Evolutionary conservation across 2,329 filamentous ascomycete genomes (phyloP).

Genomic region (Podosphaera xanthii): DNA sequence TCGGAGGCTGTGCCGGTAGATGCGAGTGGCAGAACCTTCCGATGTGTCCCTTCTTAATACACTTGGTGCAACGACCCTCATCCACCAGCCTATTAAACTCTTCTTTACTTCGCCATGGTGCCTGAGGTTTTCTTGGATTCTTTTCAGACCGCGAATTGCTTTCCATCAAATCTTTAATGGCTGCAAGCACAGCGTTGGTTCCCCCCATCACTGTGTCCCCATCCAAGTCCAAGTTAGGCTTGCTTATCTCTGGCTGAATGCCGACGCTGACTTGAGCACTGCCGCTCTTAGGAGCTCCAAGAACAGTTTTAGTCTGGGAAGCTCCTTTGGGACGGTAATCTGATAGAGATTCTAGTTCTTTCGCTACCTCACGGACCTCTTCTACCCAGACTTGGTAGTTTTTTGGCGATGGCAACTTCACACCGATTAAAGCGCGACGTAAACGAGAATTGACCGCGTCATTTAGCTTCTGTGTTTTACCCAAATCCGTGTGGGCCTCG

Average conservation of each 20-base stretch:
- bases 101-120: neutral
- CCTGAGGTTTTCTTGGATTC: neutral
- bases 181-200: too few relatives aligned
- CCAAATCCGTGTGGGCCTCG: neutral
- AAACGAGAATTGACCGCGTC: neutral
- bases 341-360: neutral
- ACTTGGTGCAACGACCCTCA: neutral
- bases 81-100: neutral
- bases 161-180: neutral
- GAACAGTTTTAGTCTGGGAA: neutral
- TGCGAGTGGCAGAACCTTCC: neutral
- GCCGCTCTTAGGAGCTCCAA: neutral
- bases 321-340: neutral
- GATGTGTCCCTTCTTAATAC: neutral
- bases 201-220: neutral
- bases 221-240: neutral
- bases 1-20: neutral
- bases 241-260: too few relatives aligned
- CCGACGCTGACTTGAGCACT: neutral
- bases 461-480: neutral
- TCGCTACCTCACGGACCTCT: neutral
- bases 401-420: neutral
- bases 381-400: neutral
- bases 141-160: neutral
- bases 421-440: neutral